Evolutionary conservation across 106 monocot species (phyloP), one percentile per base, ranked within the genome.

Genomic region (Phalaenopsis equestris): DNA sequence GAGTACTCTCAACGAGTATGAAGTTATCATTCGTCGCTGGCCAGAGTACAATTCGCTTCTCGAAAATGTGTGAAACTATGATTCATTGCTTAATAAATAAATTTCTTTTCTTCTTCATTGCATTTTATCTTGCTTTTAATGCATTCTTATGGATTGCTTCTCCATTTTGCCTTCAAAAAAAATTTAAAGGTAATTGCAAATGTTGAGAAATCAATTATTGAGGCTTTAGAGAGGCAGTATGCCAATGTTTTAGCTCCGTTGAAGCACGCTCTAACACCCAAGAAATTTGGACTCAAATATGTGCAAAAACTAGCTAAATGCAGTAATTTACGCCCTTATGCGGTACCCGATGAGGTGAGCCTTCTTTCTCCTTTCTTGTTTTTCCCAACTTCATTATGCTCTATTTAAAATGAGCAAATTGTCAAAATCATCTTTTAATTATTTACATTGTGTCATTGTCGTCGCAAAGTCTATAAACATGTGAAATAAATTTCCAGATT

Each of bases 271-370:
- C 79, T 91, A 83, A 80, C 82, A 15, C 98, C 94, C 14, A 99
- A 99, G 88, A 99, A 93, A 80, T 99, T 99, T 82, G 98, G 94
- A 15, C 88, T 99, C 46, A 95, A 99, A 77, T 94, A 93, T 78
- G 98, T 99, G 11, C 94, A 99, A 81, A 99, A 99, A 78, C 87
- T 99, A 36, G 79, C 94, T 9, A 99, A 91, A 52, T 90, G 92
- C 57, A 90, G 84, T 84, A 87, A 94, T 16, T 4, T 85, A 0
- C 39, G 43, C 12, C 91, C 93, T 70, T 99, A 99, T 73, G 77
- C 67, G 42, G 89, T 93, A 16, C 87, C 91, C 77, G 91, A 94
- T 47, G 98, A 99, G 84, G 98, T 98, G 48, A 45, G 80, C 3
- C 82, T 73, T 78, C 12, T 47, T 19, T 78, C 1, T 52, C 14